Evolutionary conservation across 345 rosid genomes (phyloP).

Genomic region (Sisymbrium irio): DNA sequence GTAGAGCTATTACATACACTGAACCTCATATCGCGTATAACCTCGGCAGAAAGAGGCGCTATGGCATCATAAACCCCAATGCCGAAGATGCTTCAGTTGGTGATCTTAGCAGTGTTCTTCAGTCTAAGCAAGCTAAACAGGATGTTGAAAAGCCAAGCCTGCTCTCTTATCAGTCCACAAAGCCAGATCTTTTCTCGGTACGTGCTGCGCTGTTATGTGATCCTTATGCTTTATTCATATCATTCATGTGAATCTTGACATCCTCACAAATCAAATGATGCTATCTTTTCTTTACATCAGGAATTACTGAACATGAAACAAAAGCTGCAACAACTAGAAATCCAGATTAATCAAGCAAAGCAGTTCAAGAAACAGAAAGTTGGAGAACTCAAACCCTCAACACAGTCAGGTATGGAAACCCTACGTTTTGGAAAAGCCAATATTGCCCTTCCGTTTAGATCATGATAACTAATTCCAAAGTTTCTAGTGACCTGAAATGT

Average conservation of each 20-base stretch:
- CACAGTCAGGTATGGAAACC: constrained; percentile 31
- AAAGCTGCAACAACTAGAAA: constrained; percentile 39
- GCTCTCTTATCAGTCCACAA: background rate
- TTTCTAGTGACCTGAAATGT: background rate
- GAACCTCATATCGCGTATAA: constrained; percentile 6
- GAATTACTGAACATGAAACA: constrained; percentile 38
- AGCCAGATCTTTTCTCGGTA: constrained; percentile 29
- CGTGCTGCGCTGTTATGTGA: background rate
- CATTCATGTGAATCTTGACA: background rate
- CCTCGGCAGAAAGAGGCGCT: constrained; percentile 35
- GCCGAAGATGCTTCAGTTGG: constrained; percentile 17
- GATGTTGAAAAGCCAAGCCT: constrained; percentile 25
- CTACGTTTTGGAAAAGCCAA: background rate
- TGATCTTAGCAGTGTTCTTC: constrained; percentile 18
- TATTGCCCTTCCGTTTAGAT: background rate
- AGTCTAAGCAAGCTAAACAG: constrained; percentile 14
- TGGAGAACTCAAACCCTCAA: constrained; percentile 15
- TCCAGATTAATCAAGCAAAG: constrained; percentile 32
- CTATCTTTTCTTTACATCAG: constrained; percentile 23
- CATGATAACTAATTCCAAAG: background rate
- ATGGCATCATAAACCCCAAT: constrained; percentile 18
- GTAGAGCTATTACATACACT: constrained; percentile 6
- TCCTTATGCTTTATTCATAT: background rate
- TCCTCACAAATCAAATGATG: background rate
- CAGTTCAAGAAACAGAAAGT: constrained; percentile 30